Evolutionary conservation across 495 filamentous ascomycete species (phyloP).

Genomic region (Aspergillus leporis): DNA sequence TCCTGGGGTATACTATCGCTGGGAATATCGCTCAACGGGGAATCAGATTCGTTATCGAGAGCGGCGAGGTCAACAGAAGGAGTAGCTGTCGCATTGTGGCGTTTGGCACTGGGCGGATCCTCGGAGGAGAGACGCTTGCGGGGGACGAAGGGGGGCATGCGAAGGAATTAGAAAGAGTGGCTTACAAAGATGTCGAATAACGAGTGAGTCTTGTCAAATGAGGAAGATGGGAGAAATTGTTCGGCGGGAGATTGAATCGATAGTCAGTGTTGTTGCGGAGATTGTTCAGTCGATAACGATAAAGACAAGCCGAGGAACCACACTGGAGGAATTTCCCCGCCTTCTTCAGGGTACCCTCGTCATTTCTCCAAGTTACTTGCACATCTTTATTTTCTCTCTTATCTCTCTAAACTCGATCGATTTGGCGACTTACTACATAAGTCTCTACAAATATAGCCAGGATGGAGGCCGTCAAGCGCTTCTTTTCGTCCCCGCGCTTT

Average conservation of each 20-base stretch:
- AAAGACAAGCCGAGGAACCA: background rate
- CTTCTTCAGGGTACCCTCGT: background rate
- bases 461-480: slow-evolving; percentile 63
- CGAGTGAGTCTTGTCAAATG: background rate
- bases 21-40: slow-evolving; percentile 63
- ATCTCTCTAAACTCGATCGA: too few species aligned
- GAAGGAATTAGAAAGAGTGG: background rate
- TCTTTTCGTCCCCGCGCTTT: slow-evolving; percentile 81
- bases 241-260: background rate
- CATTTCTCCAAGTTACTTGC: background rate
- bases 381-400: background rate
- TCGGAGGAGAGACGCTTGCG: slow-evolving; percentile 51
- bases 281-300: slow-evolving; percentile 1
- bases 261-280: slow-evolving; percentile 14
- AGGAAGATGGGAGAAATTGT: background rate
- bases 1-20: slow-evolving; percentile 20
- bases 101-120: slow-evolving; percentile 71
- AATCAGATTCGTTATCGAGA: slow-evolving; percentile 44
- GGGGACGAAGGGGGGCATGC: slow-evolving; percentile 56
- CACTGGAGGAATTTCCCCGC: background rate
- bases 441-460: background rate
- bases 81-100: slow-evolving; percentile 39
- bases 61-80: slow-evolving; percentile 39
- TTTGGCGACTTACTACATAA: background rate
- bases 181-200: background rate